Conservation (phyloP, 2,329 filamentous ascomycete genomes). For the Botryotinia calthae region DNA sequence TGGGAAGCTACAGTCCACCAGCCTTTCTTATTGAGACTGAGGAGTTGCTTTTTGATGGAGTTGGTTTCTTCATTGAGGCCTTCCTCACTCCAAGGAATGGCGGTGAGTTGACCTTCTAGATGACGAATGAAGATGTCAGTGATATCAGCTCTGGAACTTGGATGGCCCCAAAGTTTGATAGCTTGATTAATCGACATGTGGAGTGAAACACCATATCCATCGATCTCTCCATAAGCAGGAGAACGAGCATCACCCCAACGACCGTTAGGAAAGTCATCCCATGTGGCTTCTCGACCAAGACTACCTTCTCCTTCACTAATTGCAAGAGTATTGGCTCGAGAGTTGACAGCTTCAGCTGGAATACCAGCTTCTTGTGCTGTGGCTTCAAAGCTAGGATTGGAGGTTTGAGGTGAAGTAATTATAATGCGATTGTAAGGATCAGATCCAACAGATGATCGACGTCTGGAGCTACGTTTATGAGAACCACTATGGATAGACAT, state of each 20-base stretch:
- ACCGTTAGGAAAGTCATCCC: constrained; percentile 98
- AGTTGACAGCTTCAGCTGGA: constrained; percentile 71
- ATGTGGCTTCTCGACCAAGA: constrained; percentile 89
- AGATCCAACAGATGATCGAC: constrained; percentile 64
- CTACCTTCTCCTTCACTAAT: constrained; percentile 92
- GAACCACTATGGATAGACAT: constrained; percentile 34
- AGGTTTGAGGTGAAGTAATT: constrained; percentile 61
- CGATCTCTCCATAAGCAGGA: constrained; percentile 92
- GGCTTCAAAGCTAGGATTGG: constrained; percentile 65
- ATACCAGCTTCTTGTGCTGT: constrained; percentile 74
- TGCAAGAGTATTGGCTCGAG: constrained; percentile 78
- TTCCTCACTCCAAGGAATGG: constrained; percentile 93
- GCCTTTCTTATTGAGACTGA: constrained; percentile 73
- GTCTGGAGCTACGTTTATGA: constrained; percentile 23
- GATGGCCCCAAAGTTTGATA: constrained; percentile 79
- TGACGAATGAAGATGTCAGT: constrained; percentile 77
- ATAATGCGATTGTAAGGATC: constrained; percentile 87
- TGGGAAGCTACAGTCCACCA: constrained; percentile 98
- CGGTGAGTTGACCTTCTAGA: constrained; percentile 72
- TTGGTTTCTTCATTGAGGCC: constrained; percentile 79
- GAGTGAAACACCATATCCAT: constrained; percentile 95
- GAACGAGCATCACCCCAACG: constrained; percentile 92
- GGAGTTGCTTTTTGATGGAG: constrained; percentile 72
- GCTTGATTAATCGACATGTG: constrained; percentile 87
- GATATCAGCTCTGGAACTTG: constrained; percentile 68